Evolutionary conservation across 208 protist species (phyloP), one percentile per base, ranked within the genome.

Genomic region (Hexamita inflata): DNA sequence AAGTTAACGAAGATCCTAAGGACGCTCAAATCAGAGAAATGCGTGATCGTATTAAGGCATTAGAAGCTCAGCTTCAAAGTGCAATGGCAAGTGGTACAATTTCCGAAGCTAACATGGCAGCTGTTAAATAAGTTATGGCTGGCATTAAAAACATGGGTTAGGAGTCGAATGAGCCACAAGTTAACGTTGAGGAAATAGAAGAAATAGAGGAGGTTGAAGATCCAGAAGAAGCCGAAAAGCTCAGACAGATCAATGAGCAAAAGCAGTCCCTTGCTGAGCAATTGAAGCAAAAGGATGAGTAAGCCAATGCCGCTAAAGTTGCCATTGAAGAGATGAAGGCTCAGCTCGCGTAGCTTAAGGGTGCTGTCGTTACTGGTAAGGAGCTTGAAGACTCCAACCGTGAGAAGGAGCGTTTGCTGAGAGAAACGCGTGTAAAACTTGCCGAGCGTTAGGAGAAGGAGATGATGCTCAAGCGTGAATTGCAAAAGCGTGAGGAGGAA

Each of bases 1-100:
- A 28, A 9, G 42, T 66, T 1, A 81, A 77, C 64, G 75, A 65
- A 26, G 58, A 68, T 26, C 35, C 76, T 2, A 41, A 68, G n/a
- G 76, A 78, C 15, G 24, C 35, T 13, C 38, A 66, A 32, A 66
- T 74, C 32, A 2, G 39, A 1, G 58, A 75, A 28, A 57, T 65
- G 19, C 34, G 53, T 15, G 73, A 61, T 29, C 34, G 39, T 32
- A 35, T 76, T 30, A 62, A 76, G 40, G 4, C 32, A 41, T n/a
- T 76, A 26, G 19, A 57, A 15, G 64, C 9, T 4, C 35, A 49
- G 34, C 64, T 70, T n/a, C 30, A n/a, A 35, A 38, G 42, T 7
- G 60, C 60, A 40, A 15, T 38, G 34, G 60, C 60, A 40, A 40
- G 15, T 38, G 60, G 60, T 40, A 30, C 29, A 66, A n/a, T 19